Evolutionary conservation across 2,329 filamentous ascomycete genomes (phyloP).

Genomic region (Claviceps sp.): DNA sequence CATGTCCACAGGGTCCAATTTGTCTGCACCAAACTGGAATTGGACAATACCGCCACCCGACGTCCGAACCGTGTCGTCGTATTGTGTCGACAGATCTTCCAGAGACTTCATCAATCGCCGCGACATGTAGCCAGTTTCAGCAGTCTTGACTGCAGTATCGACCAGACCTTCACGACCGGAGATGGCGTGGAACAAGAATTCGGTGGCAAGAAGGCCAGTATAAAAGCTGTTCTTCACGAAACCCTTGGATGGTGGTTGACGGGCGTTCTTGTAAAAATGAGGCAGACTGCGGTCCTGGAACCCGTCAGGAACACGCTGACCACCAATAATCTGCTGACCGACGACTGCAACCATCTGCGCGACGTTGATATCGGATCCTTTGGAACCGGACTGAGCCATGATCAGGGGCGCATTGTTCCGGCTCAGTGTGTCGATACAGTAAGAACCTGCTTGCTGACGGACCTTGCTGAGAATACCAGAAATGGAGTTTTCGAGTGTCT

Average conservation of each 20-base stretch:
- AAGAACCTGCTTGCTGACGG: slow-evolving; percentile 77
- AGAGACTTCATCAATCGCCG: slow-evolving; percentile 94
- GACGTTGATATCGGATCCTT: slow-evolving; percentile 95
- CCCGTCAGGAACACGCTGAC: slow-evolving; percentile 82
- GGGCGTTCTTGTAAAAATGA: slow-evolving; percentile 87
- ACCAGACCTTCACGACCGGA: slow-evolving; percentile 96
- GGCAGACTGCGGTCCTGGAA: slow-evolving; percentile 93
- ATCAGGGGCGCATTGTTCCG: slow-evolving; percentile 84
- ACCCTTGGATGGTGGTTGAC: slow-evolving; percentile 86
- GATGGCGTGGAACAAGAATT: slow-evolving; percentile 97
- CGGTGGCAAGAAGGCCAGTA: slow-evolving; percentile 73
- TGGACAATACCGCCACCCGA: slow-evolving; percentile 83
- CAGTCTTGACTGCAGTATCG: slow-evolving; percentile 97
- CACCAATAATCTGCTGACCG: slow-evolving; percentile 94
- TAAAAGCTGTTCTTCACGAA: slow-evolving; percentile 98
- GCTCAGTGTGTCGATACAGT: slow-evolving; percentile 82
- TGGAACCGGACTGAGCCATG: slow-evolving; percentile 96
- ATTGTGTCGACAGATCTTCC: slow-evolving; percentile 85
- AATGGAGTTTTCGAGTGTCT: slow-evolving; percentile 80
- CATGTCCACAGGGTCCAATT: slow-evolving; percentile 94
- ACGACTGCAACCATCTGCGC: slow-evolving; percentile 98
- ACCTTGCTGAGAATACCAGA: slow-evolving; percentile 88
- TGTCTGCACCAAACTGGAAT: slow-evolving; percentile 94
- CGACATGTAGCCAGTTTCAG: slow-evolving; percentile 98
- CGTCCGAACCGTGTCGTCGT: slow-evolving; percentile 89